Base-by-base conservation (phyloP, 1,284 basidiomycete genomes). In the Mycosarcoma maydis region DNA sequence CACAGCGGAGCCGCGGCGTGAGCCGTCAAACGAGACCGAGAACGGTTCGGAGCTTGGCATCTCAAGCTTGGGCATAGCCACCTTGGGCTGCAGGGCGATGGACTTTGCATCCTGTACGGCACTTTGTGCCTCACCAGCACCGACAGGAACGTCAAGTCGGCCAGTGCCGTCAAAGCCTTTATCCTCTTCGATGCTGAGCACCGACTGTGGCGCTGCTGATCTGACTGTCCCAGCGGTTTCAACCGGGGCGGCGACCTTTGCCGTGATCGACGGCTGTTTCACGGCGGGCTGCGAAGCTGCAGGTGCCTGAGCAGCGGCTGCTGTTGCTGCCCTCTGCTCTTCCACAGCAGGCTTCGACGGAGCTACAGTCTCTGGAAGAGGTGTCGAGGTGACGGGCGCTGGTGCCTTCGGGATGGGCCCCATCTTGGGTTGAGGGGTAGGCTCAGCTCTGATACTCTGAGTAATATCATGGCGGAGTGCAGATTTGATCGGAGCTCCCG, bases 31-130 rank as follows among this genome's bases (percentile, higher is more conserved):
- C 16, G 71, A 67, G 45, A 77, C 23, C 10, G 60, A 68, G 60
- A 78, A 78, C 20, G 76, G 76, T 48, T 78, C 76, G 3, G 74
- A 68, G 51, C 56, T 57, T 10, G 76, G 74, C 74, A 78, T 75
- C 49, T 76, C 76, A 30, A 78, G 69, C 57, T 70, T 72, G 22
- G 72, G 74, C 55, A 72, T 62, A 33, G 29, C 36, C n/a, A 50
- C 46, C 38, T 57, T 65, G 49, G 32, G 48, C 41, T 61, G 52
- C 41, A 43, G 20, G 14, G 46, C 39, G 23, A 33, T 9, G 3
- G 20, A 9, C 11, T 40, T 3, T 3, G 30, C 52, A 2, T 27
- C 52, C 29, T 55, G 47, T 7, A 33, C 29, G 22, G 30, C 41
- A 39, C 10, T 39, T 3, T n/a, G 17, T 19, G 46, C 17, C 20